Percentiles rank a stretch among this genome's conserved stretches.
Evolutionary conservation across 805 yeast genomes (phyloP).

Genomic region (Vanderwaltozyma yarrowii): DNA sequence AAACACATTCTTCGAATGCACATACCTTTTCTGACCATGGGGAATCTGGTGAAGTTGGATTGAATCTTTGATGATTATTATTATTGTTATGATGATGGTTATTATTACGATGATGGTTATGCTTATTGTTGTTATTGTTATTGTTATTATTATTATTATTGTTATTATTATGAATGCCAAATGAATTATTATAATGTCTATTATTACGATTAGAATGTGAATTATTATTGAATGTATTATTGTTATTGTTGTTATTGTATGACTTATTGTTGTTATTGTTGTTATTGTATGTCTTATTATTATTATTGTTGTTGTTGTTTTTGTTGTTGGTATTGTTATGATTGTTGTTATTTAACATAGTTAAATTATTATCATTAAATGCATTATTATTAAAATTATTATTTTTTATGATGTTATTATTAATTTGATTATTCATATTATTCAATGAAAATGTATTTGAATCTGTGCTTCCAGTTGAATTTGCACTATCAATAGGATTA

Average conservation of each 20-base stretch:
- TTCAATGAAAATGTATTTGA: no score
- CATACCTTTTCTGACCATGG: conserved; percentile 8
- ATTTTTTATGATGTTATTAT: no score
- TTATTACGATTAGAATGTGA: neutral
- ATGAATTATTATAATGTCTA: neutral
- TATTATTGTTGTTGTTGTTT: neutral
- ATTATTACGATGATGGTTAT: neutral
- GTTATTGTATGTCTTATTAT: neutral
- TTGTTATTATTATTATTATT: conserved; percentile 1
- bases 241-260: neutral
- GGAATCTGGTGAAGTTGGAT: conserved; percentile 10
- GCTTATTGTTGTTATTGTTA: neutral
- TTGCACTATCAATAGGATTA: no score
- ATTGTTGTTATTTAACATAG: no score
- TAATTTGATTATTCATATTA: no score
- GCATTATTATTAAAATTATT: no score
- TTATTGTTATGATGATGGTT: neutral
- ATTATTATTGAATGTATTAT: neutral
- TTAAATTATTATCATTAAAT: no score
- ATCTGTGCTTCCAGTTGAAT: no score
- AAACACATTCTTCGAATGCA: conserved; percentile 13
- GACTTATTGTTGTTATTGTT: conserved; percentile 1
- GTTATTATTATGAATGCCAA: neutral
- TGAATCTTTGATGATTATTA: conserved; percentile 7
- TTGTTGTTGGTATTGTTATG: neutral